A percentile compares a stretch with the other conserved stretches of the same genome.
phyloP scores from a whole-genome alignment of 345 rosid genomes.

The Pistacia atlantica region DNA sequence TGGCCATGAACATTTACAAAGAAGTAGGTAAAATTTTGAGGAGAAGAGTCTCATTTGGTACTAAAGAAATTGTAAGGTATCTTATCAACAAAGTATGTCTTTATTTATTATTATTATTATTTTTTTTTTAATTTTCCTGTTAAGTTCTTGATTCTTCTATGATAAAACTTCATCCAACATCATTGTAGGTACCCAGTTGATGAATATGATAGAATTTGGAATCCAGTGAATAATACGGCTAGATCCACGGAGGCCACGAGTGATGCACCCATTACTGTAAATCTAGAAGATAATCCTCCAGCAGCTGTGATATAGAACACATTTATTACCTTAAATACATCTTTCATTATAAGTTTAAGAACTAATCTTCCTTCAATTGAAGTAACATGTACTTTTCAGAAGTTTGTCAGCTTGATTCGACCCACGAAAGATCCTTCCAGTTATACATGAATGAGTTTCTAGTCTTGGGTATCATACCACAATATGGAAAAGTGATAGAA shows the following conservation, averaged over 20 bases:
- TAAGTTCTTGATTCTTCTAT: too few species aligned
- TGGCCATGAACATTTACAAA: conserved; percentile 29
- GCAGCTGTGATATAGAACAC: conserved; percentile 33
- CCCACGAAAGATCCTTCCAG: conserved; percentile 37
- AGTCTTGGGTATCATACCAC: conserved; percentile 18
- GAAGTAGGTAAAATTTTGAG: conserved; percentile 10
- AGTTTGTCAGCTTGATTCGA: conserved; percentile 28
- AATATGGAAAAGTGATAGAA: conserved; percentile 27
- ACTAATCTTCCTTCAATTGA: conserved; percentile 14
- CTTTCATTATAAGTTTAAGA: neutral
- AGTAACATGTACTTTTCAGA: conserved; percentile 49
- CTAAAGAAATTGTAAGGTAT: conserved; percentile 25
- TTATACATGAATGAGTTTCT: conserved; percentile 15
- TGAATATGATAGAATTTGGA: conserved; percentile 39
- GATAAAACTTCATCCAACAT: too few species aligned
- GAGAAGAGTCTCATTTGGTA: conserved; percentile 32
- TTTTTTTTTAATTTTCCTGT: neutral
- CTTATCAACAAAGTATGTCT: neutral
- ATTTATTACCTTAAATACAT: conserved; percentile 15
- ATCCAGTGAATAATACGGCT: conserved; percentile 16
- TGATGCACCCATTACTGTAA: conserved; percentile 5
- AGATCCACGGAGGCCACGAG: conserved; percentile 13
- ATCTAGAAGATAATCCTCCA: conserved; percentile 35
- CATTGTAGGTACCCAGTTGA: conserved; percentile 26
- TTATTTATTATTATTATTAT: neutral